These are phyloP conservation scores for Lasiodiplodia theobromae DNA, from an alignment of 2,329 filamentous ascomycete genomes.

Conservation along the genomic window DNA sequence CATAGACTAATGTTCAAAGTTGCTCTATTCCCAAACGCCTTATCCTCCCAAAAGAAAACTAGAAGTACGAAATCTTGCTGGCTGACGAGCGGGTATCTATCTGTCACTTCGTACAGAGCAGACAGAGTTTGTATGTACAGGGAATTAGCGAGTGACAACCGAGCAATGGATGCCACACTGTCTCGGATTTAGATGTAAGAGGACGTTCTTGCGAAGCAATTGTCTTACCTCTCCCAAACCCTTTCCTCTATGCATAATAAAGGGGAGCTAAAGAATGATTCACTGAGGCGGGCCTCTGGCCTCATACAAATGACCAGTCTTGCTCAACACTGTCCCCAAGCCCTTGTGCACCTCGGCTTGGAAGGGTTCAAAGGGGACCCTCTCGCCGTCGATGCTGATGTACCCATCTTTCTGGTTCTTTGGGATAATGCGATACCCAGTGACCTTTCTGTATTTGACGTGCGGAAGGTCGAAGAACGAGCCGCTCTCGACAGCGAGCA, in stretches of 20 bases:
- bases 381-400: conserved; percentile 94
- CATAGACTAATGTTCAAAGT: neutral
- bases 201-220: neutral
- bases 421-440: conserved; percentile 86
- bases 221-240: neutral
- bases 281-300: conserved; percentile 41
- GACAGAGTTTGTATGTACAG: neutral
- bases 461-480: conserved; percentile 80
- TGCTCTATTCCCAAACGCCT: neutral
- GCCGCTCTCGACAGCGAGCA: conserved; percentile 74
- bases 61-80: conserved; percentile 4
- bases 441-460: conserved; percentile 82
- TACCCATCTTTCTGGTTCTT: conserved; percentile 74
- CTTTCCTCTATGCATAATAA: neutral
- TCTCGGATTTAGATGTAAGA: neutral
- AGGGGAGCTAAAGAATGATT: too few relatives aligned
- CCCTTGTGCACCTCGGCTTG: conserved; percentile 88
- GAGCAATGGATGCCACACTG: neutral
- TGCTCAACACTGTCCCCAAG: conserved; percentile 84
- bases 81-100: conserved; percentile 20
- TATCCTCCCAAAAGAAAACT: neutral
- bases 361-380: conserved; percentile 84
- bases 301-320: conserved; percentile 75
- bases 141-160: neutral
- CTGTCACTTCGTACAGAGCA: conserved; percentile 10